Evolutionary conservation across 2,329 filamentous ascomycete species (phyloP).

Genomic region (Ophiostoma populinum): DNA sequence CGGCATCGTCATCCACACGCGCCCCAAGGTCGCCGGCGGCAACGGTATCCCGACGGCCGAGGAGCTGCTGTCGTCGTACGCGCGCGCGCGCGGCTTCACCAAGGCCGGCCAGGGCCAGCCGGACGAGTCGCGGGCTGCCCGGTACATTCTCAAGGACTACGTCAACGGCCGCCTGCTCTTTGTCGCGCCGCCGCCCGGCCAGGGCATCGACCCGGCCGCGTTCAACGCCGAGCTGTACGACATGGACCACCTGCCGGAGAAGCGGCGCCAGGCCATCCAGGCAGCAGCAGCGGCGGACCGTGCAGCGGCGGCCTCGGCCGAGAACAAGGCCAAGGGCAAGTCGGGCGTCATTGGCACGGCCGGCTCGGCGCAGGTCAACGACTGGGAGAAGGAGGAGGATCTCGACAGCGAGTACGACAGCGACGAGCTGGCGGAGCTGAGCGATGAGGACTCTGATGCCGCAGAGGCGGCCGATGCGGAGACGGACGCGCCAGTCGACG

Average conservation of each 20-base stretch:
- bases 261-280: slow-evolving; percentile 51
- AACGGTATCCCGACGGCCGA: slow-evolving; percentile 71
- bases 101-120: slow-evolving; percentile 81
- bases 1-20: slow-evolving; percentile 70
- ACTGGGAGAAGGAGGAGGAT: background rate
- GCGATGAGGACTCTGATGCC: slow-evolving; percentile 1
- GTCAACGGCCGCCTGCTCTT: slow-evolving; percentile 90
- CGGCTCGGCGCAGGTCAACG: too few relatives aligned
- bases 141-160: slow-evolving; percentile 89
- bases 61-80: slow-evolving; percentile 75
- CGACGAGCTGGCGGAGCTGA: slow-evolving; percentile 4
- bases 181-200: slow-evolving; percentile 68
- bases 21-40: slow-evolving; percentile 79
- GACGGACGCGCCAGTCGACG: background rate
- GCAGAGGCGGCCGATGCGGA: background rate
- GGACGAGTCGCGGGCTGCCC: slow-evolving; percentile 80
- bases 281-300: slow-evolving; percentile 19
- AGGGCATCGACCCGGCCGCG: slow-evolving; percentile 42
- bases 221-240: slow-evolving; percentile 92
- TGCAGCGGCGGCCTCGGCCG: background rate
- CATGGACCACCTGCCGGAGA: slow-evolving; percentile 61
- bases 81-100: slow-evolving; percentile 74
- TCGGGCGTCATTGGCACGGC: too few relatives aligned
- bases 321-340: background rate
- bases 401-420: background rate